phyloP scores from a whole-genome alignment of 495 filamentous ascomycete species.

The Bacidia rubella region DNA sequence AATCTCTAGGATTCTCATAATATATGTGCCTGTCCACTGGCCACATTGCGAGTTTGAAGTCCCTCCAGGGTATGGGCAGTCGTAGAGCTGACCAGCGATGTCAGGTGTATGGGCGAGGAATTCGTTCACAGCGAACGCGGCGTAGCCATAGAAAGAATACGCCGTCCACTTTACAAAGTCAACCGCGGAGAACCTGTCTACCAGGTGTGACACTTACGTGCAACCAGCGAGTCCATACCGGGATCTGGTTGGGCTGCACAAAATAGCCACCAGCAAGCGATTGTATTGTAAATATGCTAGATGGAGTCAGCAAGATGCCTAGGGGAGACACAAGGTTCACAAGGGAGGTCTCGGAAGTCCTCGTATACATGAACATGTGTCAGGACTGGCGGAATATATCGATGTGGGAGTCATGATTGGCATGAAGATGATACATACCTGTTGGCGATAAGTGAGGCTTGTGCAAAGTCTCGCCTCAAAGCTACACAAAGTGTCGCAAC shows the following conservation, averaged over 20 bases:
- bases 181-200: conserved; percentile 10
- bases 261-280: conserved; percentile 58
- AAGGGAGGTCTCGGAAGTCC: too few species aligned
- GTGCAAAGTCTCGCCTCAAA: conserved; percentile 45
- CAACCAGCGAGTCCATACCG: conserved; percentile 59
- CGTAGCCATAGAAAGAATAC: conserved; percentile 52
- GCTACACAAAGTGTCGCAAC: conserved; percentile 47
- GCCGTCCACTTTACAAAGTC: conserved; percentile 25
- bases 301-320: too few species aligned
- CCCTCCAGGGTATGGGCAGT: conserved; percentile 47
- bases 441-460: conserved; percentile 51
- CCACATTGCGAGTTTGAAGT: conserved; percentile 44
- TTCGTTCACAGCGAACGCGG: conserved; percentile 53
- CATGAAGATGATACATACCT: too few species aligned
- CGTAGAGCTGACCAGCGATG: conserved; percentile 42
- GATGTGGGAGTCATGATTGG: too few species aligned
- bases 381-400: too few species aligned
- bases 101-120: conserved; percentile 38
- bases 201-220: conserved; percentile 31
- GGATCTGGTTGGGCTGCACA: conserved; percentile 55
- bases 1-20: conserved; percentile 51
- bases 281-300: conserved; percentile 52
- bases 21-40: conserved; percentile 51
- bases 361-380: too few species aligned
- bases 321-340: too few species aligned